These are phyloP conservation scores for Paraphaeosphaeria minitans DNA, from an alignment of 2,329 filamentous ascomycete species.

Conservation along the genomic window DNA sequence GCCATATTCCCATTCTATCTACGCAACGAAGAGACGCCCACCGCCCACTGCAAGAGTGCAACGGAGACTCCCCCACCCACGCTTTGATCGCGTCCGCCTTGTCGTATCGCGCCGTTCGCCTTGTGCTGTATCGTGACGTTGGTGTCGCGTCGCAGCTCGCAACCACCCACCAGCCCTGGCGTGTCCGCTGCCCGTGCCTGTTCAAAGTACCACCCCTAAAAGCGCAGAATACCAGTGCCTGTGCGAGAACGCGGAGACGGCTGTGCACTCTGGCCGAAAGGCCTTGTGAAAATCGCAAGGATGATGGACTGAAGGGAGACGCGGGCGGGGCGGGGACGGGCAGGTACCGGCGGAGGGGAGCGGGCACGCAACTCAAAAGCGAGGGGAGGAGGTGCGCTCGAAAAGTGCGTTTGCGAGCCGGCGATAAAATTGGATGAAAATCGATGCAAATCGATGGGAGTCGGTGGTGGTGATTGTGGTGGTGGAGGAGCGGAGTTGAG, in stretches of 20 bases:
- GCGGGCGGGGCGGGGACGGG: background rate
- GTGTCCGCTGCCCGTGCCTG: background rate
- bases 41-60: background rate
- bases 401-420: too few relatives aligned
- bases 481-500: too few relatives aligned
- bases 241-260: background rate
- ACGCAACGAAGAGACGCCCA: too few relatives aligned
- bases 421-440: too few relatives aligned
- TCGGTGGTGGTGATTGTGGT: too few relatives aligned
- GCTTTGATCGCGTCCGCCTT: background rate
- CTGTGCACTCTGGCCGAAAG: background rate
- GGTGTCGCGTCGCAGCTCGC: background rate
- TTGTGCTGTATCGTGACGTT: too few relatives aligned
- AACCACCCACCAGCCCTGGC: background rate
- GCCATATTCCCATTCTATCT: background rate
- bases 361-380: background rate
- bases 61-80: background rate
- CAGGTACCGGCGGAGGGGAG: background rate
- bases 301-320: background rate
- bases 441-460: too few relatives aligned
- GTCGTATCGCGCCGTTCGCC: background rate
- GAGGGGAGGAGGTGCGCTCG: too few relatives aligned
- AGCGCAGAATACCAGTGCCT: background rate
- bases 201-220: background rate
- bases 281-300: conserved; percentile 3